phyloP scores from a whole-genome alignment of 1,284 basidiomycete genomes.

The Boletellus sp. region DNA sequence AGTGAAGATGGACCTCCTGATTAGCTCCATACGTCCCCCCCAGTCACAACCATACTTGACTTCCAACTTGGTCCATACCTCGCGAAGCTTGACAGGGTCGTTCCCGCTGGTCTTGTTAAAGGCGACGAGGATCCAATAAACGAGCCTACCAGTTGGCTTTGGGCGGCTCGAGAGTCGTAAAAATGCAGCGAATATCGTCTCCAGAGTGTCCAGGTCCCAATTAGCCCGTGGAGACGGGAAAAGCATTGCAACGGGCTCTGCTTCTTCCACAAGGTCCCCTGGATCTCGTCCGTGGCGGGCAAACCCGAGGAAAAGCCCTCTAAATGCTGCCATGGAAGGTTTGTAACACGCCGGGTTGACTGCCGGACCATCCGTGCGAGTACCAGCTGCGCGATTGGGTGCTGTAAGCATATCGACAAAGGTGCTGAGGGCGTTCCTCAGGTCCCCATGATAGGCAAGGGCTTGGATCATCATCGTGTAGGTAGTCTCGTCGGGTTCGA shows the following conservation, averaged over 20 bases:
- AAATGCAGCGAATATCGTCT: conserved; percentile 56
- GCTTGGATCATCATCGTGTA: conserved; percentile 69
- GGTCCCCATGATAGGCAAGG: conserved; percentile 67
- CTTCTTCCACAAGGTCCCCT: not conserved
- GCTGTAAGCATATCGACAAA: conserved; percentile 71
- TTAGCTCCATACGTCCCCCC: conserved; percentile 47
- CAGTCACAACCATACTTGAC: conserved; percentile 45
- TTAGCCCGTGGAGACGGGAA: conserved; percentile 13
- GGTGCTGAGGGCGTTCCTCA: conserved; percentile 52
- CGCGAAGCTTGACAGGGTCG: conserved; percentile 45
- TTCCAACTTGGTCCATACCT: conserved; percentile 55
- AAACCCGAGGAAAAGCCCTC: conserved; percentile 77
- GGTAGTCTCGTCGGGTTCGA: conserved; percentile 60
- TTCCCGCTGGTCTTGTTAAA: conserved; percentile 54
- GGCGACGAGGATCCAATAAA: conserved; percentile 65
- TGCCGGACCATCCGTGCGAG: conserved; percentile 27
- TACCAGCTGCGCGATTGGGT: conserved; percentile 37
- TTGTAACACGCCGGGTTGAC: conserved; percentile 34
- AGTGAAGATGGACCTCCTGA: conserved; percentile 37
- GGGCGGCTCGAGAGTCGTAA: conserved; percentile 45
- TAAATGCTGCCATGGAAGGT: conserved; percentile 55
- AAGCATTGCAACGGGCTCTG: not conserved
- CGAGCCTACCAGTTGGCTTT: conserved; percentile 41
- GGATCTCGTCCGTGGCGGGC: conserved; percentile 46
- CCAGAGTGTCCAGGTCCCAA: conserved; percentile 58